Evolutionary conservation across 2,329 filamentous ascomycete species (phyloP), one percentile per base, ranked within the genome.

Genomic region (Ustulina deusta): DNA sequence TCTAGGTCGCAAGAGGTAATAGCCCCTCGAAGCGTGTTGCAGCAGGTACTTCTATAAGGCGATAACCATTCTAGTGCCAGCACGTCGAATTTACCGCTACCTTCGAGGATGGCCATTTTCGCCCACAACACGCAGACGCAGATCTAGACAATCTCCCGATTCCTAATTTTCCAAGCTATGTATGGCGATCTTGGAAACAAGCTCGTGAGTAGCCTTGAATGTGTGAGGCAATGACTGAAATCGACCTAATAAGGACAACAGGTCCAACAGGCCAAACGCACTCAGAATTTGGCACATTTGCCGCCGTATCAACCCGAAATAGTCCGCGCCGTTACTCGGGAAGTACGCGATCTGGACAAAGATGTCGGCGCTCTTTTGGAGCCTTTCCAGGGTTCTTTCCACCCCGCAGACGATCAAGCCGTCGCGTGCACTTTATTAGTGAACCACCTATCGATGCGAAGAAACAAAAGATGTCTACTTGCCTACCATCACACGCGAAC

Each of bases 261-360:
- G 93, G 94, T 97, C 74, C 92, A 95, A 84, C 93, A 98, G 84
- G 96, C 96, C 79, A 98, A 98, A 86, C 90, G 96, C 78, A 97
- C 93, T 20, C 93, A 96, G 80, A 91, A 93, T 72, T 88, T 99
- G 63, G 83, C 90, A 36, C 90, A 97, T 78, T 87, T 99, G 2
- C 96, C 96, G 0, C 91, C 94, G 3, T 98, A 98, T 79, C 94
- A 97, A 80, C 91, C 94, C 32, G 96, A 98, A 77, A 87, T 97
- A 51, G 93, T 98, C 62, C 94, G 94, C 65, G 88, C 89, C 22
- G 91, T 97, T 56, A 92, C 93, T 1, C 91, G 94, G 75, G 96
- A 99, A 85, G 94, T 97, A 25, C 92, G 94, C 74, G 95, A 98
- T 74, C 87, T 99, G 9, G 92, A 98, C 80, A 93, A 92, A 78